Base-by-base conservation (phyloP, 73 alveolate species). In the Urostyla sp. region DNA sequence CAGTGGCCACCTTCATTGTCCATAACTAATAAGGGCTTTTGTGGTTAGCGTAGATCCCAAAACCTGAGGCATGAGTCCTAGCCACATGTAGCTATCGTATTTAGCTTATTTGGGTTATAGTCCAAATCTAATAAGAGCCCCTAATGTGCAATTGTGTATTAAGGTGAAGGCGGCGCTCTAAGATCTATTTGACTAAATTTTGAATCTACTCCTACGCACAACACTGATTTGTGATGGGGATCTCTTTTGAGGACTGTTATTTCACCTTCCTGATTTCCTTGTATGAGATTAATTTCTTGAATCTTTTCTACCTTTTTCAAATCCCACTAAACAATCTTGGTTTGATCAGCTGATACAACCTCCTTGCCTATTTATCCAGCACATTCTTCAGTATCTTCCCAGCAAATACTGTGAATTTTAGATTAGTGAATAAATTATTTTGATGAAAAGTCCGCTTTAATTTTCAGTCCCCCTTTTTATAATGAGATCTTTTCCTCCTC, bases 1-100 rank as follows among this genome's bases (percentile, higher is more conserved):
- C 97, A 91, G 51, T 91, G 97, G n/a, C 88, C 81, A 49, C 80
- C 92, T 32, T 90, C 96, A n/a, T n/a, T n/a, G n/a, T 90, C 93
- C 28, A 84, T 61, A 10, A 67, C 73, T 44, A 73, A 43, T 11
- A 80, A 61, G 50, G 76, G 66, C 38, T 50, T 49, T 0, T 76
- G 84, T 15, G 58, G 49, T 77, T 84, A 61, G 13, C 95, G 32
- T 13, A 88, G 58, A 48, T 88, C 95, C 95, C 95, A 88, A 52
- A 88, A 83, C 30, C 91, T 37, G 3, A 84, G 24, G 4, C 49
- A 76, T 10, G 59, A 30, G 51, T 88, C 95, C 63, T 81, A 79
- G 0, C 97, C 97, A 16, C 93, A 82, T 38, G 94, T 91, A 23
- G 87, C 88, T 36, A 89, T 66, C 26, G 92, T 87, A 59, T 87